These are phyloP conservation scores for Wickerhamomyces silvicola DNA, from an alignment of 805 yeast genomes.

Conservation along the genomic window DNA sequence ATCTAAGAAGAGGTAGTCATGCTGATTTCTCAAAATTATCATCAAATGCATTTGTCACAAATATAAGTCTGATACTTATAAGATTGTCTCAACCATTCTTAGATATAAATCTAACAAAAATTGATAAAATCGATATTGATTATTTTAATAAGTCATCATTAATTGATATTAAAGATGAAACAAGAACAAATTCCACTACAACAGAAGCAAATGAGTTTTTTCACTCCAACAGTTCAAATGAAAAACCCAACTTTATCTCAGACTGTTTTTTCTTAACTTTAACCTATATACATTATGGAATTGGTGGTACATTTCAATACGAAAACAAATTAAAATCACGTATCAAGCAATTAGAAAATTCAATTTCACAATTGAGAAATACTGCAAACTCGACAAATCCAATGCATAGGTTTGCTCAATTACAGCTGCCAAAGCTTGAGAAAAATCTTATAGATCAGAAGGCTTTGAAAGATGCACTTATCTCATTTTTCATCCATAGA, in stretches of 20 bases:
- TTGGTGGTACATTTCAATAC: conserved; percentile 66
- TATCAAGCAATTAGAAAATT: conserved; percentile 39
- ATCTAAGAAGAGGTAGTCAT: conserved; percentile 81
- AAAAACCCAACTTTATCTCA: conserved; percentile 72
- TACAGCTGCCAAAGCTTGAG: conserved; percentile 47
- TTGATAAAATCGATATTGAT: conserved; percentile 70
- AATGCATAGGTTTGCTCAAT: conserved; percentile 25
- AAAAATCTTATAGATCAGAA: conserved; percentile 31
- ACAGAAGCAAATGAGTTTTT: conserved; percentile 61
- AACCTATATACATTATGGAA: conserved; percentile 80
- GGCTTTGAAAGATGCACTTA: conserved; percentile 50
- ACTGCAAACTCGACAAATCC: conserved; percentile 12
- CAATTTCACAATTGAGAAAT: conserved; percentile 22
- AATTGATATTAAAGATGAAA: conserved; percentile 70
- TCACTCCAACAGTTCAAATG: conserved; percentile 30
- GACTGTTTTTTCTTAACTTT: conserved; percentile 79
- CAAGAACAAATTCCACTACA: conserved; percentile 72
- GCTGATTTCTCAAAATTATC: conserved; percentile 62
- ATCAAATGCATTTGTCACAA: conserved; percentile 76
- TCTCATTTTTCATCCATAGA: conserved; percentile 54
- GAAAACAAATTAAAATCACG: conserved; percentile 51
- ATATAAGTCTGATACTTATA: conserved; percentile 60
- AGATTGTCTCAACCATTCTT: conserved; percentile 80
- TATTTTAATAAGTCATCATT: conserved; percentile 52
- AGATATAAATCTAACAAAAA: conserved; percentile 55